phyloP scores from a whole-genome alignment of 2,329 filamentous ascomycete species.

The Coleophoma cylindrospora region DNA sequence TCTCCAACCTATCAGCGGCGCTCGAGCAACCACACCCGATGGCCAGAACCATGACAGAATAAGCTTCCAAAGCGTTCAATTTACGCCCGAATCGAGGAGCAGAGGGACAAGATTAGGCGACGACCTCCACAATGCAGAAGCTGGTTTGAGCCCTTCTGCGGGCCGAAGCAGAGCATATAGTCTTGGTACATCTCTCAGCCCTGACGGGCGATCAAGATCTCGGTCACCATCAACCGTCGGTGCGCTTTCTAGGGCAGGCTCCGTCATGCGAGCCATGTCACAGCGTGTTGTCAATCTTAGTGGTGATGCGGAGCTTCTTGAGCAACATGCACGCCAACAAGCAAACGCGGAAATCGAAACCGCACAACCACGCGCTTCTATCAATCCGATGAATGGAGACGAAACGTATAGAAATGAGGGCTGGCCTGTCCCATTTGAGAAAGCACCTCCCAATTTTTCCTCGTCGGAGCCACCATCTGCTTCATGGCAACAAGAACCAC shows the following conservation, averaged over 20 bases:
- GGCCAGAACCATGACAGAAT: conserved; percentile 41
- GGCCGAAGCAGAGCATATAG: conserved; percentile 46
- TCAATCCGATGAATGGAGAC: conserved; percentile 26
- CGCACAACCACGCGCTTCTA: not conserved
- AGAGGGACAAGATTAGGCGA: conserved; percentile 50
- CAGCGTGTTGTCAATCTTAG: conserved; percentile 97
- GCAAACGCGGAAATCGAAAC: conserved; percentile 1
- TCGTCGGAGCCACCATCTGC: conserved; percentile 23
- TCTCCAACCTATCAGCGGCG: conserved; percentile 51
- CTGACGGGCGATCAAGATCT: conserved; percentile 38
- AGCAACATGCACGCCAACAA: conserved; percentile 46
- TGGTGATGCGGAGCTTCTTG: conserved; percentile 81
- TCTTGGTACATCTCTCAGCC: conserved; percentile 51
- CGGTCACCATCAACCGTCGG: conserved; percentile 60
- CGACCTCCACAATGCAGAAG: conserved; percentile 55
- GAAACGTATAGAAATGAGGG: conserved; percentile 14
- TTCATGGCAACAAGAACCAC: conserved; percentile 29
- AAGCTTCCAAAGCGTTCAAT: conserved; percentile 49
- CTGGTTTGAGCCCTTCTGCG: conserved; percentile 32
- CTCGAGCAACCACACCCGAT: conserved; percentile 26
- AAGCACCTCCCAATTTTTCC: conserved; percentile 5
- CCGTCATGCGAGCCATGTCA: conserved; percentile 81
- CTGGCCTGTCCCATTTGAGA: conserved; percentile 24
- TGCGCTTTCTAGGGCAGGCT: conserved; percentile 64
- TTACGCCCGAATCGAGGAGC: conserved; percentile 31